Conservation (phyloP, 139 green algal genomes). For the Zygnema circumcarinatum region DNA sequence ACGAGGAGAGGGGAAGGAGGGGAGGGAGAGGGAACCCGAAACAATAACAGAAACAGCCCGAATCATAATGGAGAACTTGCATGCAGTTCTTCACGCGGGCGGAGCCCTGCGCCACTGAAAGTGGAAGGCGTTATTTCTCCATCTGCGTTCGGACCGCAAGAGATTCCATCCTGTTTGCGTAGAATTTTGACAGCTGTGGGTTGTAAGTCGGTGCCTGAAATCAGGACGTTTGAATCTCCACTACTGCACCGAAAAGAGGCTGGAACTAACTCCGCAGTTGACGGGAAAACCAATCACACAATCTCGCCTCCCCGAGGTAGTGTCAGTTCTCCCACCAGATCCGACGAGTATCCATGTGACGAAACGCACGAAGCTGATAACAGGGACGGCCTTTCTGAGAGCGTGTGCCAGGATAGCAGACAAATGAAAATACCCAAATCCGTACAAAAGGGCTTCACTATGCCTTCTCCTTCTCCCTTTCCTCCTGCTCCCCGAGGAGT, state of each 20-base stretch:
- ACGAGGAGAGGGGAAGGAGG: not conserved
- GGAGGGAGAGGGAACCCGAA: not conserved
- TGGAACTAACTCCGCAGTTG: not conserved
- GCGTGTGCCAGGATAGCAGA: not conserved
- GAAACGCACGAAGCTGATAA: no score
- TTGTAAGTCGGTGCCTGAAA: constrained; percentile 21
- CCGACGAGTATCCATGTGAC: no score
- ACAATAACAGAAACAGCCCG: not conserved
- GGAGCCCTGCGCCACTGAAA: not conserved
- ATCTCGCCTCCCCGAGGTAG: not conserved
- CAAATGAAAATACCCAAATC: not conserved
- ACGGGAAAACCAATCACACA: no score
- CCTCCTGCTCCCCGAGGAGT: not conserved
- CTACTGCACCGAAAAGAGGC: not conserved
- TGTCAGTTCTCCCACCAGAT: not conserved
- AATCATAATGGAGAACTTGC: not conserved
- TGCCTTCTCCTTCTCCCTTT: not conserved
- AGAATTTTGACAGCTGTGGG: constrained; percentile 16
- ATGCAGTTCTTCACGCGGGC: not conserved
- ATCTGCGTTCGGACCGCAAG: not conserved
- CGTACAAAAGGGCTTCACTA: not conserved
- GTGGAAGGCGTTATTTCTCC: constrained; percentile 4
- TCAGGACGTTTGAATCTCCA: not conserved
- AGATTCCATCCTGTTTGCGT: not conserved
- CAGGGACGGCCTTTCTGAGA: not conserved